These are phyloP conservation scores for Cystoisospora suis DNA, from an alignment of 169 alveolate genomes.

Conservation along the genomic window DNA sequence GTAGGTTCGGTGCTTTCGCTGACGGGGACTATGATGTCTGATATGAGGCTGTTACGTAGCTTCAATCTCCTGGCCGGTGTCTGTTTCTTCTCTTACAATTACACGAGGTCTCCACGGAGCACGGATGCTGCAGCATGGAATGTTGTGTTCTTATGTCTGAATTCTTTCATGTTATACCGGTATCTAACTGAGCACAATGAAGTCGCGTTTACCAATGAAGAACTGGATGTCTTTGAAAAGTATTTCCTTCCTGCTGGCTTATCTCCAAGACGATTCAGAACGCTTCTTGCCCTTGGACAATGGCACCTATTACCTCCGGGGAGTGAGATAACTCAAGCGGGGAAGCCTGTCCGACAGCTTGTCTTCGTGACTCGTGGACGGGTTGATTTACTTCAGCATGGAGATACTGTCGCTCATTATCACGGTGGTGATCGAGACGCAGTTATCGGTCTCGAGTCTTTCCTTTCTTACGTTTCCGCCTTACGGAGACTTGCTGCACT, in stretches of 20 bases:
- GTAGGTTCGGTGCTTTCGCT: conserved; percentile 58
- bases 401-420: conserved; percentile 50
- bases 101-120: conserved; percentile 52
- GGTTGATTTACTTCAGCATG: conserved; percentile 55
- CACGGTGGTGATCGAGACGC: conserved; percentile 49
- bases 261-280: conserved; percentile 60
- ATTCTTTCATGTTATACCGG: conserved; percentile 59
- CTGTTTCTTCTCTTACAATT: conserved; percentile 56
- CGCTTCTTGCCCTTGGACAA: conserved; percentile 35
- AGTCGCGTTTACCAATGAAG: conserved; percentile 54
- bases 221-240: conserved; percentile 49
- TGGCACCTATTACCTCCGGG: conserved; percentile 59
- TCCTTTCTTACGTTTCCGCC: conserved; percentile 55
- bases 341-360: conserved; percentile 6
- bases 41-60: conserved; percentile 60
- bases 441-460: conserved; percentile 57
- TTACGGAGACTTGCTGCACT: conserved; percentile 26
- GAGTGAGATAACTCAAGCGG: conserved; percentile 28
- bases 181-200: conserved; percentile 61
- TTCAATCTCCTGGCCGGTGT: conserved; percentile 57
- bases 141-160: conserved; percentile 48
- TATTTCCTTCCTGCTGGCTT: conserved; percentile 65
- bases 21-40: conserved; percentile 62
- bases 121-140: conserved; percentile 62
- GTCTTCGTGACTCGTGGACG: conserved; percentile 50